Evolutionary conservation across 768 basidiomycete genomes (phyloP), one percentile per base, ranked within the genome.

Genomic region (Agaricus blazei): DNA sequence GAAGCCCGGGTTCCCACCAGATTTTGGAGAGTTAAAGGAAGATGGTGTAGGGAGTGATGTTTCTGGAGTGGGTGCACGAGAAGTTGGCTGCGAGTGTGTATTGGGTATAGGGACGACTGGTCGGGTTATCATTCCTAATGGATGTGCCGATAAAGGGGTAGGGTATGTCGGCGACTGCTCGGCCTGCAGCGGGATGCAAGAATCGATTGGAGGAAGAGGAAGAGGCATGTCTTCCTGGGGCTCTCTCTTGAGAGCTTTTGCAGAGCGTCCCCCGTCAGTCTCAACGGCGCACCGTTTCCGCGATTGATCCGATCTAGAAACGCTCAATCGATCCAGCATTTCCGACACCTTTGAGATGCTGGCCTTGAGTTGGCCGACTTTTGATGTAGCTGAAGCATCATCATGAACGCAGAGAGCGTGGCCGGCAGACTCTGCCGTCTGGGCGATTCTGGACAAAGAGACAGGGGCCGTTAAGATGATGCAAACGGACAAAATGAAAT

Each of bases 341-440:
- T 81, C 77, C 6, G 81, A 73, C 27, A 82, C 81, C 53, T 78
- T 67, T 4, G 71, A 67, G 51, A 85, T 78, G 36, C 79, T 77
- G 63, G 76, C 75, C 63, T 72, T 81, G 61, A 85, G 74, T 56
- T 83, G 75, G 62, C 77, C 80, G 52, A 85, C 77, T 61, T 78
- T 79, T 28, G 65, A 73, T 40, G 73, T 72, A 5, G 79, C 78
- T 60, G 79, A 76, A 7, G 71, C 58, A 48, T 73, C 74, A 59
- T 80, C 76, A n/a, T 62, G 65, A 68, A 76, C 65, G 59, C 70
- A 65, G 58, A 79, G 84, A 34, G 77, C 77, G 38, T 74, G 73
- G 41, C 75, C 79, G 42, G 82, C 84, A 43, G 80, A 79, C 51
- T 77, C 73, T 38, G 84, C 83, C 14, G 82, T 83, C 52, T 79